Percentiles rank a stretch among this genome's conserved stretches.
These are phyloP conservation scores for Apocynum venetum DNA, from an alignment of 257 asterid genomes.

Conservation along the genomic window DNA sequence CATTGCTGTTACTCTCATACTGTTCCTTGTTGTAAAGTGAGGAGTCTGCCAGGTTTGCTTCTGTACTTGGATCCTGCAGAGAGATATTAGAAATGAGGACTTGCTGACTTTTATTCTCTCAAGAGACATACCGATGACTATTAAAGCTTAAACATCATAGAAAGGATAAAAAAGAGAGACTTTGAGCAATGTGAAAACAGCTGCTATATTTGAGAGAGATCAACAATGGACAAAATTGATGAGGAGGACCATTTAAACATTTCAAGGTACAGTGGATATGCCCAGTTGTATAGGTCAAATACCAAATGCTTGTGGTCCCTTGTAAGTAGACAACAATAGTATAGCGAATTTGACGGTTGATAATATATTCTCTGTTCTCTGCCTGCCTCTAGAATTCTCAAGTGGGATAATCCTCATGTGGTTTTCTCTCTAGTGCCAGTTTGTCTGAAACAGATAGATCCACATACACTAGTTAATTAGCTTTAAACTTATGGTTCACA, in stretches of 20 bases:
- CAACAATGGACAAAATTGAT: background rate
- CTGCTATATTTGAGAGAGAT: background rate
- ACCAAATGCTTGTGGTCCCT: background rate
- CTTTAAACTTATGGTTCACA: slow-evolving; percentile 6
- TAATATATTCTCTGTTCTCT: background rate
- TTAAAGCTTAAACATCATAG: background rate
- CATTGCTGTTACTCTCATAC: background rate
- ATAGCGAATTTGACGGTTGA: background rate
- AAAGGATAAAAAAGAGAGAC: background rate
- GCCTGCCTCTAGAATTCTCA: background rate
- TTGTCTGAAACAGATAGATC: background rate
- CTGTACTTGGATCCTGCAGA: slow-evolving; percentile 19
- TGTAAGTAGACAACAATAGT: background rate
- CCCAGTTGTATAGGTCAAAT: background rate
- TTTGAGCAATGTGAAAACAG: background rate
- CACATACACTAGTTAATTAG: background rate
- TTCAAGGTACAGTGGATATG: background rate
- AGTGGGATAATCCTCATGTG: background rate
- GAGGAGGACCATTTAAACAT: background rate
- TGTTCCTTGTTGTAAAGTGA: background rate
- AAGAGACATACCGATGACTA: background rate
- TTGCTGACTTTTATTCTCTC: background rate
- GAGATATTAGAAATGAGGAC: background rate
- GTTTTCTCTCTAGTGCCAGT: slow-evolving; percentile 4
- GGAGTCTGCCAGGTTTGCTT: background rate